A percentile compares a stretch with the other conserved stretches of the same genome.
phyloP scores from a whole-genome alignment of 371 early-diverging fungal species.

The Mortierella sp. region DNA sequence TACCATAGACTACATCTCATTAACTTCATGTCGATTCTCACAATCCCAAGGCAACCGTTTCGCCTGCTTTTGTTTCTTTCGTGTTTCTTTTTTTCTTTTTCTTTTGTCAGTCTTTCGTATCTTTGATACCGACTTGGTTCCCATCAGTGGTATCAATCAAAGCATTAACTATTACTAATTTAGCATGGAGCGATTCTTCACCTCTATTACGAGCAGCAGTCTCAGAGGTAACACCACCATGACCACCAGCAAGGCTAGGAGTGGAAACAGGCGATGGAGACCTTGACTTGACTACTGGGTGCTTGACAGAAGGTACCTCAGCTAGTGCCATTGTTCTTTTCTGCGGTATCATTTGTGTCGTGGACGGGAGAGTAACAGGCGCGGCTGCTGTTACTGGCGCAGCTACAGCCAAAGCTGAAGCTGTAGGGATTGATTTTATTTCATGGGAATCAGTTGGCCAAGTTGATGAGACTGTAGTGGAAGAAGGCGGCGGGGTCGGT shows the following conservation, averaged over 20 bases:
- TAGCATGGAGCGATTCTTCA: conserved; percentile 28
- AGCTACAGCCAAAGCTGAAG: background rate
- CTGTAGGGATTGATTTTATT: background rate
- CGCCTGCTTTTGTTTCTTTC: background rate
- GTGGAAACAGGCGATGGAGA: background rate
- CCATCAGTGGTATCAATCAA: background rate
- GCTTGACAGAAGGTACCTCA: background rate
- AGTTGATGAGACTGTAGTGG: background rate
- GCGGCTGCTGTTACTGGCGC: background rate
- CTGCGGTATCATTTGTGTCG: background rate
- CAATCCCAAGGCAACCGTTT: background rate
- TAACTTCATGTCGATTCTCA: background rate
- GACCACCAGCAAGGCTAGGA: background rate
- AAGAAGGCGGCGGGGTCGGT: conserved; percentile 11
- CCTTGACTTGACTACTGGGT: background rate
- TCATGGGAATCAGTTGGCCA: conserved; percentile 2
- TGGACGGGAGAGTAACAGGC: background rate
- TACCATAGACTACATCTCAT: background rate
- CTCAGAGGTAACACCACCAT: background rate
- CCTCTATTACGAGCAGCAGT: conserved; percentile 24
- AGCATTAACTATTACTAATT: conserved; percentile 13
- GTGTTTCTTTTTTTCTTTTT: background rate
- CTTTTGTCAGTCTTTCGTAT: background rate
- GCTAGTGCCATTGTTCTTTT: background rate
- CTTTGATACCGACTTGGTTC: background rate